These are phyloP conservation scores for Pinus tabuliformis DNA, from an alignment of 75 land plant species.

Conservation along the genomic window DNA sequence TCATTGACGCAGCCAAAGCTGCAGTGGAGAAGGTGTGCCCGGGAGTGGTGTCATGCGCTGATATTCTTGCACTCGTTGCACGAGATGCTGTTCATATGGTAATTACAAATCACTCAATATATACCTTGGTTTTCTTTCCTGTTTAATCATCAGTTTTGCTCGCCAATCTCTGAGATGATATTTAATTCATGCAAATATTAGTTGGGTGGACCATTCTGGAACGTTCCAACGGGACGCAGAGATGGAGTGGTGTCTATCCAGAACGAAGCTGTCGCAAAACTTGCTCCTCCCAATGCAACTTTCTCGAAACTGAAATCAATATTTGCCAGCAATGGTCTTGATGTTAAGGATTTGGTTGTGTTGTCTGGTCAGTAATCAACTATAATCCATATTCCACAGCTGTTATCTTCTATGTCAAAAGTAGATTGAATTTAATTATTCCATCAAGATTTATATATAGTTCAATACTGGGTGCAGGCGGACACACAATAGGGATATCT, in stretches of 20 bases:
- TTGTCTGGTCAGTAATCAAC: neutral
- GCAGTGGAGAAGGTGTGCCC: constrained; percentile 53
- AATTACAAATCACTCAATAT: no score
- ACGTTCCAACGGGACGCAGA: constrained; percentile 37
- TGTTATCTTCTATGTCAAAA: no score
- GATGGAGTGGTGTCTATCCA: constrained; percentile 29
- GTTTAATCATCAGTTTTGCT: no score
- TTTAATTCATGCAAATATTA: neutral
- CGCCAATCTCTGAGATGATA: no score
- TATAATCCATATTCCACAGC: no score
- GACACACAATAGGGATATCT: constrained; percentile 13
- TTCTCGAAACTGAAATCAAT: constrained; percentile 12
- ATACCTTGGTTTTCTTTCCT: no score
- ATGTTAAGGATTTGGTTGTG: neutral
- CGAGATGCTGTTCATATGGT: constrained; percentile 29
- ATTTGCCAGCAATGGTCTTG: constrained; percentile 24
- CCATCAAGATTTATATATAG: neutral
- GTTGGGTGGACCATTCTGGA: constrained; percentile 19
- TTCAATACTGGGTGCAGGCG: neutral
- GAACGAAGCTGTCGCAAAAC: constrained; percentile 13
- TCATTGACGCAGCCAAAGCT: constrained; percentile 53
- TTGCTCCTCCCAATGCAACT: constrained; percentile 24
- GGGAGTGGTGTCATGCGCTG: constrained; percentile 71
- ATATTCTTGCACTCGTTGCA: constrained; percentile 45
- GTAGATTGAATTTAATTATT: no score